Conservation (phyloP, 768 basidiomycete genomes). For the Rhizopogon vinicolor region DNA sequence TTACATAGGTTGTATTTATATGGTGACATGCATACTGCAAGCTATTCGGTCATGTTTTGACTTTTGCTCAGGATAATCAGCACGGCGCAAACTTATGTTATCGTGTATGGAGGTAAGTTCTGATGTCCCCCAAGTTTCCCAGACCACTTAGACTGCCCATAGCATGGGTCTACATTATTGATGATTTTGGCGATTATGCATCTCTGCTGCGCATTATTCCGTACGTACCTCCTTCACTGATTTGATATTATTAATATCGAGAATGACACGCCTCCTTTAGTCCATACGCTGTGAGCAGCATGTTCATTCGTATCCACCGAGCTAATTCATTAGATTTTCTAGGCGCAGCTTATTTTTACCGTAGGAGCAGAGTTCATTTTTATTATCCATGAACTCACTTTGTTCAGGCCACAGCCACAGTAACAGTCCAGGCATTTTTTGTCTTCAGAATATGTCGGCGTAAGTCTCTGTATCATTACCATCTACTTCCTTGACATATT, state of each 20-base stretch:
- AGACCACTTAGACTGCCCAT: background rate
- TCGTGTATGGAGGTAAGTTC: background rate
- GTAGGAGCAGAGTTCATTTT: background rate
- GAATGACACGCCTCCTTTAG: background rate
- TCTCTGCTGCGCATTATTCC: background rate
- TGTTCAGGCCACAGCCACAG: background rate
- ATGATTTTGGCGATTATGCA: background rate
- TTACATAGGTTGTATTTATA: background rate
- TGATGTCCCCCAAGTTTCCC: background rate
- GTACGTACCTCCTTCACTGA: background rate
- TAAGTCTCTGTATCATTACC: background rate
- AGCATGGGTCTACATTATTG: background rate
- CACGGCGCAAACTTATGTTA: background rate
- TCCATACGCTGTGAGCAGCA: background rate
- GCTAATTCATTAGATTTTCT: background rate
- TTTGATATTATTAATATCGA: background rate
- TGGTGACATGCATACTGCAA: background rate
- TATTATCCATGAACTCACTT: background rate
- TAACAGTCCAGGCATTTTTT: background rate
- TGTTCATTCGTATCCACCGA: background rate
- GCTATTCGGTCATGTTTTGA: background rate
- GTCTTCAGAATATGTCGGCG: background rate
- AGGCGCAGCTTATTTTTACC: background rate
- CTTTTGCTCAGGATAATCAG: background rate
- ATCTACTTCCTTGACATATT: background rate